Conservation (phyloP, 805 yeast species). For the Cyberlindnera japonica region DNA sequence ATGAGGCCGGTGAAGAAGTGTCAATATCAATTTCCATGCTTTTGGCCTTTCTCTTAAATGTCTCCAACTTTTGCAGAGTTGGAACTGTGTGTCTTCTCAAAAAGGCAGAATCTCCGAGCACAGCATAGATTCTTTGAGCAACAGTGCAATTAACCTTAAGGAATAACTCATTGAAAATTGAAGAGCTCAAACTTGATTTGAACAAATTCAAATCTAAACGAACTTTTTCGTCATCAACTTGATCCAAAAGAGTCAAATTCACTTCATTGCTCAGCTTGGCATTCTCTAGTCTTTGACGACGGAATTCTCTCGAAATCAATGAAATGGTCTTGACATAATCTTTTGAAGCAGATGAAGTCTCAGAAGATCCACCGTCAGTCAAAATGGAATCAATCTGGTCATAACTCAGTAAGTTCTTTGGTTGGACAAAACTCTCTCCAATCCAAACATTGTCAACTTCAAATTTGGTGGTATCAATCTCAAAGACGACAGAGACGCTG, state of each 20-base stretch:
- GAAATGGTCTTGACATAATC: constrained; percentile 63
- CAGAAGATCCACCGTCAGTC: constrained; percentile 20
- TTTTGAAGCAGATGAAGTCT: constrained; percentile 50
- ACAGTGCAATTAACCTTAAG: constrained; percentile 80
- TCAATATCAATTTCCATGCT: constrained; percentile 68
- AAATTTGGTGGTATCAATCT: constrained; percentile 65
- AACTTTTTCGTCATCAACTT: constrained; percentile 81
- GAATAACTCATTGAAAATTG: constrained; percentile 68
- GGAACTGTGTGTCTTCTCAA: constrained; percentile 89
- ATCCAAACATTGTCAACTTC: constrained; percentile 75
- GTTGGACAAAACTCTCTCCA: constrained; percentile 65
- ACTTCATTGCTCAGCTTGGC: constrained; percentile 42
- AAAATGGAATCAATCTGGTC: constrained; percentile 54
- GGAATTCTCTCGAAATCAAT: constrained; percentile 63
- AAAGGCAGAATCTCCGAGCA: constrained; percentile 75
- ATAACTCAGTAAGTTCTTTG: constrained; percentile 55
- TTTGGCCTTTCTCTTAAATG: constrained; percentile 67
- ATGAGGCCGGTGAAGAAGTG: constrained; percentile 64
- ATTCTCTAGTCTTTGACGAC: constrained; percentile 60
- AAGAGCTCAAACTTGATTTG: constrained; percentile 52
- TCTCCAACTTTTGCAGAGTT: constrained; percentile 72
- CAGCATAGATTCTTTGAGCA: constrained; percentile 74
- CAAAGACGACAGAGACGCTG: constrained; percentile 75
- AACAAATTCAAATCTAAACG: constrained; percentile 70
- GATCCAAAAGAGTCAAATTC: constrained; percentile 65